These are phyloP conservation scores for Phyllosticta capitalensis DNA, from an alignment of 2,329 filamentous ascomycete species.

Conservation along the genomic window DNA sequence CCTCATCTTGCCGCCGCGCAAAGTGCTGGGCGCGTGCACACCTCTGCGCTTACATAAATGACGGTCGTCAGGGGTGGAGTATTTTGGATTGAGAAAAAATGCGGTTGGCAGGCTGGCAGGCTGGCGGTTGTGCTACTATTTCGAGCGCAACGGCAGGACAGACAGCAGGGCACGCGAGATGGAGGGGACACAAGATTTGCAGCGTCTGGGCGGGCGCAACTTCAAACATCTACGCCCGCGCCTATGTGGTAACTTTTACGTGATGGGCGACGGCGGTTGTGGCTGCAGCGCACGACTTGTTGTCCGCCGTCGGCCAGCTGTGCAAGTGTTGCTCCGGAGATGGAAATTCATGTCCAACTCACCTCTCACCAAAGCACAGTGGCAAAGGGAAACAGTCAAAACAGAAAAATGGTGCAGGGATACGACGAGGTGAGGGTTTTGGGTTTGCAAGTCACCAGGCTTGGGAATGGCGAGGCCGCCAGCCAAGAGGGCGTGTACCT, in stretches of 20 bases:
- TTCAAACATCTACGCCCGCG: constrained; percentile 10
- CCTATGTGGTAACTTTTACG: constrained; percentile 9
- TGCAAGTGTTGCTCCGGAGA: neutral
- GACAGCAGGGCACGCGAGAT: no score
- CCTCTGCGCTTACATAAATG: neutral
- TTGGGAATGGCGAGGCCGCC: neutral
- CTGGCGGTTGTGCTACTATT: no score
- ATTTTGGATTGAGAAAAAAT: no score
- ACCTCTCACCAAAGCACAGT: neutral
- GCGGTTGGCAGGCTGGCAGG: no score
- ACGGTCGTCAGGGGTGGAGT: no score
- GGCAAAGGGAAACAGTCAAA: neutral
- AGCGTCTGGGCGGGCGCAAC: constrained; percentile 1
- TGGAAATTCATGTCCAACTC: neutral
- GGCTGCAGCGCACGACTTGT: no score
- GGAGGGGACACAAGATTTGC: neutral
- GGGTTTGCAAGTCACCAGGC: neutral
- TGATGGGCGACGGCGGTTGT: neutral
- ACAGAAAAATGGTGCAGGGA: neutral
- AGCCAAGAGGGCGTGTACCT: neutral
- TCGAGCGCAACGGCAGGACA: neutral
- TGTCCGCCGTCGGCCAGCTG: no score
- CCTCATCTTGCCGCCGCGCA: neutral
- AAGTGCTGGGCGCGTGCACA: no score
- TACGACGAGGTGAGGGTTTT: neutral